Percentiles rank a stretch among this genome's conserved stretches.
phyloP scores from a whole-genome alignment of 225 moss, liverwort and hornwort species.

The Pseudoscleropodium purum region DNA sequence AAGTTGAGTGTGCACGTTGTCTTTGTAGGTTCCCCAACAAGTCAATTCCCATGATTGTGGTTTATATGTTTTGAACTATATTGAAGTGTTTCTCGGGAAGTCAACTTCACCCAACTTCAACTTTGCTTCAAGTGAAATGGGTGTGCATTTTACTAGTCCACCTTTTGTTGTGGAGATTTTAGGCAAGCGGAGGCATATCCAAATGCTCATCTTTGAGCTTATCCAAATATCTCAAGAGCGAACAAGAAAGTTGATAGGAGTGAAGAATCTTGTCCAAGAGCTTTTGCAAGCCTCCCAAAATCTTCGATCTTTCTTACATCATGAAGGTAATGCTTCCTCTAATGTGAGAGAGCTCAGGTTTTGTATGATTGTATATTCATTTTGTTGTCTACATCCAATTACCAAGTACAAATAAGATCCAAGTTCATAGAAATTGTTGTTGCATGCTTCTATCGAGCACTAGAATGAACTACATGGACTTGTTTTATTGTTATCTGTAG shows the following conservation, averaged over 20 bases:
- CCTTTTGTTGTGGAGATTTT: background rate
- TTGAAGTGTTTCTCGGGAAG: background rate
- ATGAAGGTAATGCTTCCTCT: rapidly evolving
- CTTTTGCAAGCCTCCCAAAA: background rate
- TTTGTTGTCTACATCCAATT: background rate
- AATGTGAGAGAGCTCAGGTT: rapidly evolving
- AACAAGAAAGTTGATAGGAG: rapidly evolving
- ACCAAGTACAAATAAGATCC: too few relatives aligned
- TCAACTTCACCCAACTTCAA: background rate
- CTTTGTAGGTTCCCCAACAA: background rate
- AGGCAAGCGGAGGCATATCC: background rate
- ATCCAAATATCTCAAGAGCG: background rate
- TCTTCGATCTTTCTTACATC: rapidly evolving
- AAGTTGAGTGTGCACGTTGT: background rate
- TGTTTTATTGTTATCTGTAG: rapidly evolving
- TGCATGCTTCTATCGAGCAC: rapidly evolving
- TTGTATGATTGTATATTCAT: background rate
- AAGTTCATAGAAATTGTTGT: background rate
- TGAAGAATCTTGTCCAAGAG: background rate
- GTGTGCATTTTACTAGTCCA: background rate
- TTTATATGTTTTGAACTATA: background rate
- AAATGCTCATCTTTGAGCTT: background rate
- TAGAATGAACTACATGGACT: background rate
- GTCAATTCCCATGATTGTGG: background rate
- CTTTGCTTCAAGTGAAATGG: background rate